Evolutionary conservation across 345 rosid genomes (phyloP).

Genomic region (Eucalyptus sp.): DNA sequence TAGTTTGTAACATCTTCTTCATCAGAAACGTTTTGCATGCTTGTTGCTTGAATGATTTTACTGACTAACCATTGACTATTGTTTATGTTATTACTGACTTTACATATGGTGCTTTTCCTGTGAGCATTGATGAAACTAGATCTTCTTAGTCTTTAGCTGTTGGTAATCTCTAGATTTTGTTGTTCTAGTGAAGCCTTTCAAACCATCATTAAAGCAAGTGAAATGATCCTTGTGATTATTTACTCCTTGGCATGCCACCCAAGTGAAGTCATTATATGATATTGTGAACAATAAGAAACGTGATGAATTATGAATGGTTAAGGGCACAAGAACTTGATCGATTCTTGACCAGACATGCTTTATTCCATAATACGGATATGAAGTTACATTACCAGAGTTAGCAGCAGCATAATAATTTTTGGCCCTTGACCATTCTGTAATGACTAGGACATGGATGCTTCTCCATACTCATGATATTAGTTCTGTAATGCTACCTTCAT

Average conservation of each 20-base stretch:
- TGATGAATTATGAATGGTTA: neutral
- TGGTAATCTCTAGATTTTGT: neutral
- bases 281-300: neutral
- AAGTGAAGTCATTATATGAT: neutral
- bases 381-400: neutral
- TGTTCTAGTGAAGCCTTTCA: neutral
- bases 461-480: neutral
- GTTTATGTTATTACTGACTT: neutral
- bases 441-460: neutral
- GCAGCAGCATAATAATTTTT: neutral
- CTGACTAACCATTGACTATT: neutral
- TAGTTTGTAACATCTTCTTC: neutral
- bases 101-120: neutral
- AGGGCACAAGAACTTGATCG: neutral
- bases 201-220: neutral
- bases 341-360: neutral
- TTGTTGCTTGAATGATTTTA: neutral
- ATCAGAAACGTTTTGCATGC: neutral
- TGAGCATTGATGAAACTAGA: neutral
- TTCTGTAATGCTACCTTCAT: neutral
- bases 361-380: neutral
- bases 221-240: neutral
- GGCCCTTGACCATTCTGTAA: neutral
- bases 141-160: neutral
- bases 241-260: neutral